Evolutionary conservation across 1,139 yeast genomes (phyloP).

Genomic region (Debaryomycetaceae sp.): DNA sequence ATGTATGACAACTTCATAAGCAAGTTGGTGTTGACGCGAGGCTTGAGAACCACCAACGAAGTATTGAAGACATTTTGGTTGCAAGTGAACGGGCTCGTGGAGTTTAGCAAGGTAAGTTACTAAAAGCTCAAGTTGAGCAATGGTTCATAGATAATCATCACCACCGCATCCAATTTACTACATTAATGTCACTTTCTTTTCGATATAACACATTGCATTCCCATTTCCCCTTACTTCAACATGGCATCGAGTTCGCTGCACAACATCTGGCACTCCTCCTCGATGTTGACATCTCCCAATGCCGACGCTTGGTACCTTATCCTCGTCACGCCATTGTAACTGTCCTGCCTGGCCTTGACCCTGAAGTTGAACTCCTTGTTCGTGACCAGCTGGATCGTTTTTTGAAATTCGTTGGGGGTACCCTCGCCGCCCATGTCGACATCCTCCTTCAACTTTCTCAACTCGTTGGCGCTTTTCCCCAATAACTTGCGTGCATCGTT

Average conservation of each 20-base stretch:
- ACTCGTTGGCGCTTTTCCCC: conserved; percentile 66
- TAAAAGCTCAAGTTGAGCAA: background rate
- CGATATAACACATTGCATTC: background rate
- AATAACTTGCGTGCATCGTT: conserved; percentile 71
- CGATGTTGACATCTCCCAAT: conserved; percentile 53
- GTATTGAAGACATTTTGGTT: conserved; percentile 67
- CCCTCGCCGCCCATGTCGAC: conserved; percentile 20
- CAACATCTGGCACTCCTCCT: conserved; percentile 59
- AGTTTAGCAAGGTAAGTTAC: conserved; percentile 24
- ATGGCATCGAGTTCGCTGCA: conserved; percentile 45
- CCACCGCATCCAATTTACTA: background rate
- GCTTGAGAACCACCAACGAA: conserved; percentile 54
- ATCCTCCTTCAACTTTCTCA: conserved; percentile 47
- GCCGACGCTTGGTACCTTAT: conserved; percentile 68
- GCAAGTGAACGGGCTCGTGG: conserved; percentile 44
- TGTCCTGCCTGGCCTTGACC: conserved; percentile 78
- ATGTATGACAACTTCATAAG: conserved; percentile 40
- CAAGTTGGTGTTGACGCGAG: conserved; percentile 59
- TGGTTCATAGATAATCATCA: conserved; percentile 1
- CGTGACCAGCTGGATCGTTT: conserved; percentile 47
- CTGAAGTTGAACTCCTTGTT: conserved; percentile 73
- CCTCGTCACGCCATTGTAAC: conserved; percentile 73
- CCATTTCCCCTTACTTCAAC: conserved; percentile 17
- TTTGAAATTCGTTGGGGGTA: conserved; percentile 44
- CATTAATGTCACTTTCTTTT: background rate